Percentiles rank a stretch among this genome's conserved stretches.
These are phyloP conservation scores for Fragaria vesca DNA, from an alignment of 306 rosid species.

Conservation along the genomic window DNA sequence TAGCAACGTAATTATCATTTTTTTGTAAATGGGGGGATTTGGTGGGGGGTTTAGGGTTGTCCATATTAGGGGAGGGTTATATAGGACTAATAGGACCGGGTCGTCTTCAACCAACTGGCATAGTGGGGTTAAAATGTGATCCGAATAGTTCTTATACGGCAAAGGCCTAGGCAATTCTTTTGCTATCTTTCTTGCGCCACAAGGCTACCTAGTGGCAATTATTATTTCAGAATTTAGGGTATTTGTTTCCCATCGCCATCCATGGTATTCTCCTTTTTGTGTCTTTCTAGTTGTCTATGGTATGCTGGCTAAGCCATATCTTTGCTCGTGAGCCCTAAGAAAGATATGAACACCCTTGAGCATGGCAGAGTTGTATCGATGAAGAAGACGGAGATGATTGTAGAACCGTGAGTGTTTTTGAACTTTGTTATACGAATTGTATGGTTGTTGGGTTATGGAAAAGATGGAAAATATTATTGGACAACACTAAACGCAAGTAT, in stretches of 20 bases:
- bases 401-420: neutral
- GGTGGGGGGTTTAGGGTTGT: slow-evolving; percentile 1
- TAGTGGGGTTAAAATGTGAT: neutral
- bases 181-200: neutral
- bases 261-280: neutral
- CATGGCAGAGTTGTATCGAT: neutral
- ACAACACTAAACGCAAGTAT: neutral
- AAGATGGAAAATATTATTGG: neutral
- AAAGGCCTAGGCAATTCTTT: neutral
- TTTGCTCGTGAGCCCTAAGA: neutral
- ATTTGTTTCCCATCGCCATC: neutral
- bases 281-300: neutral
- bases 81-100: slow-evolving; percentile 19
- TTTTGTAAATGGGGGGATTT: neutral
- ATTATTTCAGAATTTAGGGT: neutral
- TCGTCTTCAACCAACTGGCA: slow-evolving; percentile 12
- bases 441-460: neutral
- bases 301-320: neutral
- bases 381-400: neutral
- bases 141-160: neutral
- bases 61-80: neutral
- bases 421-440: neutral
- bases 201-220: neutral
- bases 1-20: slow-evolving; percentile 14
- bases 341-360: neutral